A percentile compares a stretch with the other conserved stretches of the same genome.
Evolutionary conservation across 1,284 basidiomycete species (phyloP).

Genomic region (Megacollybia platyphylla): DNA sequence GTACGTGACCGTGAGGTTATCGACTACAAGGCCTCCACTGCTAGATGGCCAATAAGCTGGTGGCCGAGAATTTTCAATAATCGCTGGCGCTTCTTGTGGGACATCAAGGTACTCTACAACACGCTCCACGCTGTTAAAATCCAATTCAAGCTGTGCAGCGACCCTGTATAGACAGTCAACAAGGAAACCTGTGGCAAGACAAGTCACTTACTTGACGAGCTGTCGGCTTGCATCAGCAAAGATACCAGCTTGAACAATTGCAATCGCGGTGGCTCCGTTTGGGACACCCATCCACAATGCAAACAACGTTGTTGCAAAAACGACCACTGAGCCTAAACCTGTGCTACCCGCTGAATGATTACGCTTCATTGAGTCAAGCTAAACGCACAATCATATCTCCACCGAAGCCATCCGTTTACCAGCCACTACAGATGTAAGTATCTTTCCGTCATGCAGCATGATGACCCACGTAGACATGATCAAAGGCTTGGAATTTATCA

Average conservation of each 20-base stretch:
- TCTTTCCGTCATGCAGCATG: background rate
- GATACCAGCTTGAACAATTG: constrained; percentile 63
- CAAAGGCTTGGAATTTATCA: constrained; percentile 64
- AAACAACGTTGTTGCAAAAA: constrained; percentile 63
- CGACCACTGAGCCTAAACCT: constrained; percentile 67
- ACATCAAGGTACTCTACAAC: constrained; percentile 73
- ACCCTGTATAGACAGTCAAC: constrained; percentile 22
- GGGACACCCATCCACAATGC: constrained; percentile 55
- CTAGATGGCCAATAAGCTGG: constrained; percentile 74
- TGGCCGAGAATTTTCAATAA: constrained; percentile 38
- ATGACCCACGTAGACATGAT: constrained; percentile 53
- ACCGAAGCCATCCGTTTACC: constrained; percentile 53
- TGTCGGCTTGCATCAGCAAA: constrained; percentile 60
- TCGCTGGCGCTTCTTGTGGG: constrained; percentile 68
- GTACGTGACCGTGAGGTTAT: constrained; percentile 64
- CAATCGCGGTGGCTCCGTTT: constrained; percentile 68
- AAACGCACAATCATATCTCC: constrained; percentile 55
- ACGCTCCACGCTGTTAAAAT: constrained; percentile 75
- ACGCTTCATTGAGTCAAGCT: background rate
- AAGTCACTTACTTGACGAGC: constrained; percentile 37
- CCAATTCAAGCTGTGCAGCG: constrained; percentile 54
- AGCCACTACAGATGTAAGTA: constrained; percentile 35
- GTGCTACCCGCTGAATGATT: background rate
- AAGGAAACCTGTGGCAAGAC: background rate
- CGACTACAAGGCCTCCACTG: constrained; percentile 39